Conservation (phyloP, 140 eudicot species). For the Anethum foeniculum region DNA sequence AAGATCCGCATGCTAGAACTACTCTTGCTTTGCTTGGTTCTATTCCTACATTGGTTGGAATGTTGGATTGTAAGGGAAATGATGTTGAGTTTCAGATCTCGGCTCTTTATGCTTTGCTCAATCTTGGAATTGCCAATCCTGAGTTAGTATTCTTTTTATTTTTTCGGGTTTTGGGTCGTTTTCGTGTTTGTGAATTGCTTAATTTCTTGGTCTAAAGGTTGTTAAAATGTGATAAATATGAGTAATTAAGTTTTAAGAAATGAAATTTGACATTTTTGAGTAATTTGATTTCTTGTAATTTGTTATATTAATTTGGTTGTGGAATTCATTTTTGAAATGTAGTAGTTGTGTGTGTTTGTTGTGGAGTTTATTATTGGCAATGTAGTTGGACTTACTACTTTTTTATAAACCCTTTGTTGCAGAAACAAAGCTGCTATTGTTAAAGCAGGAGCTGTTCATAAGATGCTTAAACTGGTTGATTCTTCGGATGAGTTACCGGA, state of each 20-base stretch:
- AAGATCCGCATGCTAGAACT: constrained; percentile 49
- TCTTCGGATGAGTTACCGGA: constrained; percentile 24
- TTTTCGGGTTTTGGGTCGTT: neutral
- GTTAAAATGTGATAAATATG: neutral
- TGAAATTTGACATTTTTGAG: neutral
- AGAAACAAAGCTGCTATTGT: constrained; percentile 96
- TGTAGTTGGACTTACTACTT: neutral
- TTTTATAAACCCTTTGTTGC: constrained; percentile 10
- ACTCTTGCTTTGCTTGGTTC: constrained; percentile 78
- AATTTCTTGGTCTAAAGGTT: neutral
- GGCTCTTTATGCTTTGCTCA: constrained; percentile 72
- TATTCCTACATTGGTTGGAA: constrained; percentile 66
- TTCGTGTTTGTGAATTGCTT: neutral
- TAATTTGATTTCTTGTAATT: neutral
- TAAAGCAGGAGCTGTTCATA: constrained; percentile 85
- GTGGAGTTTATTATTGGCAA: neutral
- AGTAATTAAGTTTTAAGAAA: neutral
- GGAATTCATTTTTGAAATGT: neutral
- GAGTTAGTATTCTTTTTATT: constrained; percentile 29
- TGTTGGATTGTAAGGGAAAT: constrained; percentile 32
- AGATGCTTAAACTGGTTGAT: constrained; percentile 64
- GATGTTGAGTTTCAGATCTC: constrained; percentile 43
- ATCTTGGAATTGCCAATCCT: constrained; percentile 75
- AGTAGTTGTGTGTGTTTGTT: neutral
- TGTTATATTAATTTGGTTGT: neutral